Evolutionary conservation across 441 rosid genomes (phyloP).

Genomic region (Populus hybrid): DNA sequence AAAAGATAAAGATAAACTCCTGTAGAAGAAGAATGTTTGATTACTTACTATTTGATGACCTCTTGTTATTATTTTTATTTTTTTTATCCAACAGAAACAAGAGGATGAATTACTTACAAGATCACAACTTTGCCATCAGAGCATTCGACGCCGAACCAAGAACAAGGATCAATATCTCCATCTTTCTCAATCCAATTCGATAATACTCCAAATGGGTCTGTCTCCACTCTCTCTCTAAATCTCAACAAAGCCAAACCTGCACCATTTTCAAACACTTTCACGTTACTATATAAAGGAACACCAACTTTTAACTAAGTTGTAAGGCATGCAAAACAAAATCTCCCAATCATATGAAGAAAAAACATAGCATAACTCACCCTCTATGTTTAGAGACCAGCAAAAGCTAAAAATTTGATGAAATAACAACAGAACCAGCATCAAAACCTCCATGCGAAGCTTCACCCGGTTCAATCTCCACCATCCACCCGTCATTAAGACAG

Average conservation of each 20-base stretch:
- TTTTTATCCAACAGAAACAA: background rate
- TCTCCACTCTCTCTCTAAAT: slow-evolving; percentile 54
- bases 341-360: background rate
- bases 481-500: slow-evolving; percentile 24
- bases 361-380: slow-evolving; percentile 40
- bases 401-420: slow-evolving; percentile 36
- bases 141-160: slow-evolving; percentile 85
- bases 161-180: slow-evolving; percentile 54
- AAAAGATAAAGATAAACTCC: background rate
- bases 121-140: slow-evolving; percentile 55
- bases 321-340: background rate
- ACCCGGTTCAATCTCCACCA: slow-evolving; percentile 29
- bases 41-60: background rate
- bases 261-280: background rate
- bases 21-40: background rate
- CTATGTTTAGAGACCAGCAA: slow-evolving; percentile 43
- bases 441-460: slow-evolving; percentile 27
- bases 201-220: slow-evolving; percentile 72
- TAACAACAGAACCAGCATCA: slow-evolving; percentile 31
- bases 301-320: background rate
- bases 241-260: slow-evolving; percentile 65
- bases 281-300: background rate
- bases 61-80: background rate
- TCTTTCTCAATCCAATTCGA: slow-evolving; percentile 50
- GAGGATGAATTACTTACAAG: slow-evolving; percentile 52